Evolutionary conservation across 495 filamentous ascomycete genomes (phyloP).

Genomic region (Cudoniella acicularis): DNA sequence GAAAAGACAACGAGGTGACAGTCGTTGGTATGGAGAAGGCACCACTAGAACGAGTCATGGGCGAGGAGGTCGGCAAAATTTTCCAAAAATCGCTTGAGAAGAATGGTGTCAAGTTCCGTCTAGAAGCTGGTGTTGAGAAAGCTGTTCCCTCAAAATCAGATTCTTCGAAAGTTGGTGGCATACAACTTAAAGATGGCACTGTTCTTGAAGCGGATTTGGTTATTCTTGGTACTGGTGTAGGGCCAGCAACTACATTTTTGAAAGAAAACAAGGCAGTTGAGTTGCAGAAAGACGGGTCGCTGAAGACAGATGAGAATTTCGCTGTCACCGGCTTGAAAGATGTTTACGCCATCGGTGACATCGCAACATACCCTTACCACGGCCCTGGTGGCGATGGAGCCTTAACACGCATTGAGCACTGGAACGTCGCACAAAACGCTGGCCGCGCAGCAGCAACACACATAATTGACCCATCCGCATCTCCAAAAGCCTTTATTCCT

Average conservation of each 20-base stretch:
- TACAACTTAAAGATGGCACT: conserved; percentile 84
- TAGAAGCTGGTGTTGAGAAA: conserved; percentile 75
- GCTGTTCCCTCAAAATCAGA: conserved; percentile 65
- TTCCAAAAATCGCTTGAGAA: conserved; percentile 75
- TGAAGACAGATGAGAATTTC: conserved; percentile 75
- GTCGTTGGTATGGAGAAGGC: conserved; percentile 88
- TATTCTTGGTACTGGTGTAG: conserved; percentile 84
- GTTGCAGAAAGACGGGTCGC: conserved; percentile 75
- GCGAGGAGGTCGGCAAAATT: conserved; percentile 72
- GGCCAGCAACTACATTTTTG: conserved; percentile 83
- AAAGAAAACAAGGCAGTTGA: conserved; percentile 60
- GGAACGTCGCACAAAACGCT: conserved; percentile 94
- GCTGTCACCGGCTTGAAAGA: conserved; percentile 66
- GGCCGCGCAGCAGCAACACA: conserved; percentile 72
- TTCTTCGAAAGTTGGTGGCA: conserved; percentile 67
- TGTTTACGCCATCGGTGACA: conserved; percentile 94
- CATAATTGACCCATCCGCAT: conserved; percentile 60
- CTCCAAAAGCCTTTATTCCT: conserved; percentile 75
- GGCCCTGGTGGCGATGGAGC: conserved; percentile 76
- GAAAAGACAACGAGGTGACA: conserved; percentile 74
- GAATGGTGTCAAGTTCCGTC: conserved; percentile 81
- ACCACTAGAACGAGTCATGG: conserved; percentile 86
- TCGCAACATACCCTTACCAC: conserved; percentile 91
- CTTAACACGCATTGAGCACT: conserved; percentile 82
- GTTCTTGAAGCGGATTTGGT: conserved; percentile 83